Evolutionary conservation across 352 stramenopile species (phyloP).

Genomic region (Aphanomyces stellatus): DNA sequence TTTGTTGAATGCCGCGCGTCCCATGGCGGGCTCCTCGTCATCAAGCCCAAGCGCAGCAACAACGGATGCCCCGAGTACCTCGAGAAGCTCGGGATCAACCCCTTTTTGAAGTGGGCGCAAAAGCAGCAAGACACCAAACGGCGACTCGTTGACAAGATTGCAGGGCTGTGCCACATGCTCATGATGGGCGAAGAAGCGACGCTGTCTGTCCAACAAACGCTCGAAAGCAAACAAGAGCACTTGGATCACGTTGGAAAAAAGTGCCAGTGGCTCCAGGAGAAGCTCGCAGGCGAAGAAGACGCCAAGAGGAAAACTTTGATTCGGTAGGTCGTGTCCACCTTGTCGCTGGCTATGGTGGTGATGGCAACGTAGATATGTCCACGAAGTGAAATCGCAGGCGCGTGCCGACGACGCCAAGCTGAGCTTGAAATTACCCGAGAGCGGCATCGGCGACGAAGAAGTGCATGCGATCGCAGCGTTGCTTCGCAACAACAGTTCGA

Average conservation of each 20-base stretch:
- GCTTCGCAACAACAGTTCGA: constrained; percentile 79
- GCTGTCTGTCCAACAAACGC: constrained; percentile 38
- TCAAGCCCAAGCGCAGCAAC: constrained; percentile 86
- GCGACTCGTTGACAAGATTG: constrained; percentile 84
- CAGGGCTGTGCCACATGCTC: constrained; percentile 64
- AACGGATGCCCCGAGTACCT: constrained; percentile 83
- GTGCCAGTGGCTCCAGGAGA: constrained; percentile 66
- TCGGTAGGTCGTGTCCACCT: constrained; percentile 32
- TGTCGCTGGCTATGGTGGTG: background rate
- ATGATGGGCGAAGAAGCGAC: constrained; percentile 66
- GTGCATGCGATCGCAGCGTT: constrained; percentile 91
- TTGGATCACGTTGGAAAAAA: constrained; percentile 73
- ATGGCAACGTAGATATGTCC: constrained; percentile 36
- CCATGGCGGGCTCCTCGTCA: constrained; percentile 78
- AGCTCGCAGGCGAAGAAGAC: constrained; percentile 88
- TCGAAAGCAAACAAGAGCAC: constrained; percentile 61
- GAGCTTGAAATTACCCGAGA: constrained; percentile 70
- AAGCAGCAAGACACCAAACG: constrained; percentile 91
- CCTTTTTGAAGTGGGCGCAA: constrained; percentile 89
- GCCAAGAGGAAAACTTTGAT: constrained; percentile 93
- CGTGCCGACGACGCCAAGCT: constrained; percentile 26
- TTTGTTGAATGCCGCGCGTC: constrained; percentile 78
- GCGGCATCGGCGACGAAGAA: constrained; percentile 91
- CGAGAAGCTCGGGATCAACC: constrained; percentile 83
- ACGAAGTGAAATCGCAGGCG: constrained; percentile 82